Percentiles rank a stretch among this genome's conserved stretches.
Conservation (phyloP, 1,284 basidiomycete species). For the Stygiomarasmius scandens region DNA sequence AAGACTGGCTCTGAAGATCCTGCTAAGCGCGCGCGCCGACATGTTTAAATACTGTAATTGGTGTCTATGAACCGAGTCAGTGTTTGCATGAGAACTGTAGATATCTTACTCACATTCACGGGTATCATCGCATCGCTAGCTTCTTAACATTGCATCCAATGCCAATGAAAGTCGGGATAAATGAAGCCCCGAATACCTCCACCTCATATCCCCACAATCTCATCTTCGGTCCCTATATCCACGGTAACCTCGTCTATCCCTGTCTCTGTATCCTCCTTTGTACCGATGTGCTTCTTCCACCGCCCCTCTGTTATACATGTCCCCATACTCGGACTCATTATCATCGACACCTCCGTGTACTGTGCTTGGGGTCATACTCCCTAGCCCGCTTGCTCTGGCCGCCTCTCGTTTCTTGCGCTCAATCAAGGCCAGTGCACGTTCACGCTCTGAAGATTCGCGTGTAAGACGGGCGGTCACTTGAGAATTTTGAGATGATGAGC, state of each 20-base stretch:
- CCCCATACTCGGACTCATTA: slow-evolving; percentile 54
- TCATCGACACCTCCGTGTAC: slow-evolving; percentile 52
- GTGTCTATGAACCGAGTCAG: too few relatives aligned
- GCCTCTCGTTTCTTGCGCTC: slow-evolving; percentile 62
- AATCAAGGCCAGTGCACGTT: slow-evolving; percentile 71
- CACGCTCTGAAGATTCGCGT: slow-evolving; percentile 74
- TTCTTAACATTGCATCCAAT: too few relatives aligned
- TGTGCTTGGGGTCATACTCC: slow-evolving; percentile 70
- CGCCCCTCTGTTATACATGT: slow-evolving; percentile 70
- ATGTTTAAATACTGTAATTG: too few relatives aligned
- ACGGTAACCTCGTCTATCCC: neutral
- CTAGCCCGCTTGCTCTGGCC: slow-evolving; percentile 30
- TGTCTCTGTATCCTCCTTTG: slow-evolving; percentile 26
- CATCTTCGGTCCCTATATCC: neutral
- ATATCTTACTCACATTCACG: too few relatives aligned
- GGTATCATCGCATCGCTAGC: too few relatives aligned
- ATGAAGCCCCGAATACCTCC: too few relatives aligned
- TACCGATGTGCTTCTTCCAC: slow-evolving; percentile 69
- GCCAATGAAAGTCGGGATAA: too few relatives aligned
- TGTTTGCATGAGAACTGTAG: too few relatives aligned
- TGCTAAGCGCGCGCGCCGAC: too few relatives aligned
- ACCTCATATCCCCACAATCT: neutral
- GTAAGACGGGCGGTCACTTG: slow-evolving; percentile 55
- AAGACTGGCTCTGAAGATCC: too few relatives aligned
- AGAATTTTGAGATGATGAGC: slow-evolving; percentile 12